phyloP scores from a whole-genome alignment of 192 early-diverging fungal species.

The Entomortierella lignicola region DNA sequence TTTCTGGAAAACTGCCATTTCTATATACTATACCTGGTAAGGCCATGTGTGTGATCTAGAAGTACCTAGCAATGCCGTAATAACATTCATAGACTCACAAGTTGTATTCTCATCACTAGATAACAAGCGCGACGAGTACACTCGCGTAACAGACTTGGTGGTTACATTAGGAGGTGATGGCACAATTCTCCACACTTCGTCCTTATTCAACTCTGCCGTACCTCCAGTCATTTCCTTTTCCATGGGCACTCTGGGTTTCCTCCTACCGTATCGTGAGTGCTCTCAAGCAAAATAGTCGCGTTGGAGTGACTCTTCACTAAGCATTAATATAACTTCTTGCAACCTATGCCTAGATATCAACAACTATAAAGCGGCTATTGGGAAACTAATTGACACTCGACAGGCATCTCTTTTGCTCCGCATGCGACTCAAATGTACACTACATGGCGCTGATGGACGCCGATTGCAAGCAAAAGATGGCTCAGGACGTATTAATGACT shows the following conservation, averaged over 20 bases:
- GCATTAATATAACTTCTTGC: no score
- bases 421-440: conserved; percentile 81
- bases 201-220: conserved; percentile 76
- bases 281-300: not conserved
- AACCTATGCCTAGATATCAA: conserved; percentile 63
- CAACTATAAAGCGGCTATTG: conserved; percentile 69
- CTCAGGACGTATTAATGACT: conserved; percentile 58
- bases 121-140: conserved; percentile 66
- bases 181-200: conserved; percentile 89
- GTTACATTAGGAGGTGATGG: conserved; percentile 96
- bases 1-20: conserved; percentile 62
- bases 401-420: conserved; percentile 76
- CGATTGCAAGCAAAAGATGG: conserved; percentile 61
- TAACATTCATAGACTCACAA: not conserved
- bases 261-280: conserved; percentile 82
- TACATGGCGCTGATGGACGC: conserved; percentile 65
- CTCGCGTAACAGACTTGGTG: conserved; percentile 81
- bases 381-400: conserved; percentile 69
- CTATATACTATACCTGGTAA: conserved; percentile 67
- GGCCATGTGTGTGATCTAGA: no score
- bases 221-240: conserved; percentile 96
- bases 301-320: no score
- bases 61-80: no score
- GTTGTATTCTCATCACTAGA: conserved; percentile 3
- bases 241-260: conserved; percentile 90